Base-by-base conservation (phyloP, 1,139 yeast species). In the Pichia cactophila region DNA sequence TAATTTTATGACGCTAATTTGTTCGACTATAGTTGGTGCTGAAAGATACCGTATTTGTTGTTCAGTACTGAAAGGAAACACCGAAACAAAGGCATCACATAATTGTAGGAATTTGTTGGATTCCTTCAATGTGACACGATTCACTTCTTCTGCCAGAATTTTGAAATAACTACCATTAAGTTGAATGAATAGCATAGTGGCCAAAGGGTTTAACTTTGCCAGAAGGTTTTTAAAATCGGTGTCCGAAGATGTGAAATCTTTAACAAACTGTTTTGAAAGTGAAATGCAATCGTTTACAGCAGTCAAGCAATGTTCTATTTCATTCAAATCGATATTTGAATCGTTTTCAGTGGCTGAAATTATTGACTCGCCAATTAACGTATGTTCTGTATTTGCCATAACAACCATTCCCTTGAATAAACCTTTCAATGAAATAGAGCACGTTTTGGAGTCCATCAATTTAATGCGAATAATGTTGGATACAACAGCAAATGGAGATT, bases 171-270 rank as follows among this genome's bases (percentile, higher is more conserved):
- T 14, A 14, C 35, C 35, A 31, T 14, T 31, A 3, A 63, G 43
- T 58, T 81, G 86, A 42, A 77, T 62, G 56, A 71, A 77, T n/a
- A 83, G 67, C 0, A 83, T 73, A 55, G 77, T 77, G 0, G 87
- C 81, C 48, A 83, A 63, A 0, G 89, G 90, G 20, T 83, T 76
- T 38, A 82, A 66, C 1, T 78, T 69, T 37, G 80, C 62, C 16
- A 81, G 66, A 51, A 74, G 72, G 9, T 56, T 60, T 33, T 55
- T 61, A 55, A 61, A 53, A 41, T 26, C 61, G 45, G 35, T 31
- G 16, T 31, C 35, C n/a, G 11, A 31, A 12, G 35, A 31, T 12
- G 35, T 14, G n/a, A 31, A 31, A 10, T 31, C 35, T 31, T 31
- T 31, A 5, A 31, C 35, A 31, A 31, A 31, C n/a, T 12, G 14